Conservation (phyloP, 108 stramenopile genomes). For the Pelagomonas calceolata region DNA sequence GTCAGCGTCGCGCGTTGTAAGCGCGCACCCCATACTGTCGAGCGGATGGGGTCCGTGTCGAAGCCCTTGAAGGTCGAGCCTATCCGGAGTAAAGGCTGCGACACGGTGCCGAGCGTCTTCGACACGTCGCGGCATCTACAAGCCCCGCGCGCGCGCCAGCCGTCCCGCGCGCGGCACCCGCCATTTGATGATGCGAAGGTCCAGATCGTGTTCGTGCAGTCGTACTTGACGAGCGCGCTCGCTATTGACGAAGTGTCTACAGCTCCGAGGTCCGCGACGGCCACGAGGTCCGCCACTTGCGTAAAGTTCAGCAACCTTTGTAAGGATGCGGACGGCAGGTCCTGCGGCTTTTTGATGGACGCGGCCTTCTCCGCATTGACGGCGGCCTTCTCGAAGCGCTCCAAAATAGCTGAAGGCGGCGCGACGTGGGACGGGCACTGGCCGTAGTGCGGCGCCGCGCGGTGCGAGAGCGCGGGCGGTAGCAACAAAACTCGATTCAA, state of each 20-base stretch:
- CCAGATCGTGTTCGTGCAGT: conserved; percentile 1
- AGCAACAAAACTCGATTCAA: background rate
- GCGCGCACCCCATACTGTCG: too few relatives aligned
- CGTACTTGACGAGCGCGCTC: background rate
- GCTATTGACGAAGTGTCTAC: background rate
- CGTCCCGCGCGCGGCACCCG: too few relatives aligned
- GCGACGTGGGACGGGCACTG: background rate
- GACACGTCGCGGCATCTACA: background rate
- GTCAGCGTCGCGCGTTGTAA: background rate
- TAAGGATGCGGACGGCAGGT: background rate
- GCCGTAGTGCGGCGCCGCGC: background rate
- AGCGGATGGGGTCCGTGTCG: too few relatives aligned
- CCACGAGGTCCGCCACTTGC: background rate
- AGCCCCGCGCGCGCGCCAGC: background rate
- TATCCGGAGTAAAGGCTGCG: background rate
- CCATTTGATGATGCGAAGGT: background rate
- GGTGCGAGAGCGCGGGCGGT: background rate
- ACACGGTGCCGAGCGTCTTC: background rate
- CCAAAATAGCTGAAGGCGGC: background rate
- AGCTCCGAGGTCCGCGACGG: too few relatives aligned
- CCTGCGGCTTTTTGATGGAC: background rate
- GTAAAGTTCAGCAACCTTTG: background rate
- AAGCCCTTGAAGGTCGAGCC: background rate
- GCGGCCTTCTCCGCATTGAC: background rate
- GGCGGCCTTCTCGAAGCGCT: background rate